phyloP scores from a whole-genome alignment of 208 protist species.

The Acanthamoeba royreba region DNA sequence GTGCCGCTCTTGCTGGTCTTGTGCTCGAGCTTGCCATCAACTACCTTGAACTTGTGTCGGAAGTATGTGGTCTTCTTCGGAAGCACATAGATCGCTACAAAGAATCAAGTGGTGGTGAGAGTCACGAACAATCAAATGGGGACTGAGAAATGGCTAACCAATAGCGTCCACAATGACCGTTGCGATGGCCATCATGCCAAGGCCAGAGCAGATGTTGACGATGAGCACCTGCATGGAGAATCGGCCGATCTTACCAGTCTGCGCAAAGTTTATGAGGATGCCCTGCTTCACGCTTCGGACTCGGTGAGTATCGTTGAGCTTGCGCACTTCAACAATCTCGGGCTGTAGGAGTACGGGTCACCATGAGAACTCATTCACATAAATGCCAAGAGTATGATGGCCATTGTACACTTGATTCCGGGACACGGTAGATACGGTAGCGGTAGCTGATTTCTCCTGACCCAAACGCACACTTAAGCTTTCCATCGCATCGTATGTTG shows the following conservation, averaged over 20 bases:
- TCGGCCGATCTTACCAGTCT: constrained; percentile 31
- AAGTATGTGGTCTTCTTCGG: constrained; percentile 8
- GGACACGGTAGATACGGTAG: constrained; percentile 18
- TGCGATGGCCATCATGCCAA: constrained; percentile 25
- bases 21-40: too few species aligned
- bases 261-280: background rate
- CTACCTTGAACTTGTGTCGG: constrained; percentile 1
- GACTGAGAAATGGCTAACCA: too few species aligned
- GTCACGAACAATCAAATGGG: too few species aligned
- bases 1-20: too few species aligned
- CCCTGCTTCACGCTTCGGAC: background rate
- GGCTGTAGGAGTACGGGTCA: background rate
- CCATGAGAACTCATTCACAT: background rate
- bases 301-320: constrained; percentile 36
- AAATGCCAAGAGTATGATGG: too few species aligned
- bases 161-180: background rate
- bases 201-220: constrained; percentile 2
- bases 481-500: constrained; percentile 26
- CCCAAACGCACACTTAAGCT: background rate
- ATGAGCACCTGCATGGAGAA: constrained; percentile 21
- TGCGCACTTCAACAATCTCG: background rate
- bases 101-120: background rate
- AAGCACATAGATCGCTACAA: background rate
- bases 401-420: background rate
- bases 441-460: background rate